These are phyloP conservation scores for Aureobasidium vineae DNA, from an alignment of 2,329 filamentous ascomycete species.

Conservation along the genomic window DNA sequence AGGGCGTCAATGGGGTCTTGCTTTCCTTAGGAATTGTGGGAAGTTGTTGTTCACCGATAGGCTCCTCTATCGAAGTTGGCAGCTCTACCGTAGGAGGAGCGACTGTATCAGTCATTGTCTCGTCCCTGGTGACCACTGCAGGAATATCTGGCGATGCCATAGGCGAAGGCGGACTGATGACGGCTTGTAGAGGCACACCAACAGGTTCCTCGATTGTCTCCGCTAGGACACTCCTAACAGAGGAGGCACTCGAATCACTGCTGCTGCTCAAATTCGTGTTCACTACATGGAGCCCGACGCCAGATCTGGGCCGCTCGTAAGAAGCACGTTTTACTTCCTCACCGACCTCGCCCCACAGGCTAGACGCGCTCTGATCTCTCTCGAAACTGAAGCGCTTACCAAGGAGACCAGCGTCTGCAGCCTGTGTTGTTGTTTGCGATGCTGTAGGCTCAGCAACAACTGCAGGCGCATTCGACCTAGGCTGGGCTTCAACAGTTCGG, in stretches of 20 bases:
- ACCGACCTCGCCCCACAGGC: conserved; percentile 15
- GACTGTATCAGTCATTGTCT: neutral
- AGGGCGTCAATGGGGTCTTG: neutral
- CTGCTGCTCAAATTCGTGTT: conserved; percentile 42
- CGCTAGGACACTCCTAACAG: neutral
- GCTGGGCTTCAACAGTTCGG: neutral
- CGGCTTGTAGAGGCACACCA: neutral
- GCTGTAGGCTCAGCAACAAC: neutral
- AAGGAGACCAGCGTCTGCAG: conserved; percentile 29
- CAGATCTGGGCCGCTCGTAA: conserved; percentile 36
- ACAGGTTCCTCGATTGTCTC: neutral
- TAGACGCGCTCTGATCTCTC: conserved; percentile 29
- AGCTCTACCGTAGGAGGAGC: neutral
- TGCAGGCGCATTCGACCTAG: neutral
- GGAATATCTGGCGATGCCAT: conserved; percentile 3
- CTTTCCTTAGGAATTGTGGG: neutral
- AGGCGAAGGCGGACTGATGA: neutral
- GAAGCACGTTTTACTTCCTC: conserved; percentile 28
- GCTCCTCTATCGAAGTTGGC: neutral
- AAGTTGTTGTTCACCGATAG: neutral
- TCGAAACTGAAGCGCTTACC: conserved; percentile 44
- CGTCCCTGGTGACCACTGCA: neutral
- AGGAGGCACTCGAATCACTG: conserved; percentile 7
- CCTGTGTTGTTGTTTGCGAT: neutral
- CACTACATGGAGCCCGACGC: conserved; percentile 44